Conservation (phyloP, 2,329 filamentous ascomycete species). For the Phialophora tarda region DNA sequence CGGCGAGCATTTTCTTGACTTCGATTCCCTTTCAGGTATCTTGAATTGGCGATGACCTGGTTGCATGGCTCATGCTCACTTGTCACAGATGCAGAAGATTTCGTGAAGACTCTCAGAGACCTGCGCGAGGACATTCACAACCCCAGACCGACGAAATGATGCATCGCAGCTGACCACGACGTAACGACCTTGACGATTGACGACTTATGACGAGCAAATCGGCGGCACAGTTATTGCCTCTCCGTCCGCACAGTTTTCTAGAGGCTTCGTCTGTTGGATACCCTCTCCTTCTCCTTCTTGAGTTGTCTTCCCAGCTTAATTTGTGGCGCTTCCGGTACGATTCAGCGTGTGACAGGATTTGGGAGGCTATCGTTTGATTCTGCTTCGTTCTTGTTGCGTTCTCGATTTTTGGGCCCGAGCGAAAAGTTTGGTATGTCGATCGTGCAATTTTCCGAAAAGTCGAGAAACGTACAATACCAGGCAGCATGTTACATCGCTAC, state of each 20-base stretch:
- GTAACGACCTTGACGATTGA: slow-evolving; percentile 29
- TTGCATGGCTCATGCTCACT: background rate
- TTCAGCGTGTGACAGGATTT: background rate
- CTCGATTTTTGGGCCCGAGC: background rate
- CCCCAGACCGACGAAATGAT: slow-evolving; percentile 18
- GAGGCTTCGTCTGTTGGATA: slow-evolving; percentile 26
- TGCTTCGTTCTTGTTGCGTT: background rate
- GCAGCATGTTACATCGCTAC: background rate
- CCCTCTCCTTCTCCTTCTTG: slow-evolving; percentile 27
- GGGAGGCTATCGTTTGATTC: background rate
- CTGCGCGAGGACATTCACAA: slow-evolving; percentile 38
- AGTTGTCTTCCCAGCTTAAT: slow-evolving; percentile 27
- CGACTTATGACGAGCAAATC: slow-evolving; percentile 21
- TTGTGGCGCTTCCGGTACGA: background rate
- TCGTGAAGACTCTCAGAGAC: slow-evolving; percentile 45
- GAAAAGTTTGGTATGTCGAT: background rate
- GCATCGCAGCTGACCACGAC: slow-evolving; percentile 20
- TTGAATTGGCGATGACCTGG: background rate
- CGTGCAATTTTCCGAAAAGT: slow-evolving; percentile 1
- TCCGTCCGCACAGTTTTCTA: background rate
- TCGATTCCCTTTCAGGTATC: slow-evolving; percentile 45
- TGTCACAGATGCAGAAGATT: slow-evolving; percentile 48
- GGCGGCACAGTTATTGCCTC: slow-evolving; percentile 15
- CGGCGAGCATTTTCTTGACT: slow-evolving; percentile 50
- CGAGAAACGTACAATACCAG: background rate